Percentiles rank a stretch among this genome's conserved stretches.
Conservation (phyloP, 352 stramenopile genomes). For the Thalassiosira mediterranea region DNA sequence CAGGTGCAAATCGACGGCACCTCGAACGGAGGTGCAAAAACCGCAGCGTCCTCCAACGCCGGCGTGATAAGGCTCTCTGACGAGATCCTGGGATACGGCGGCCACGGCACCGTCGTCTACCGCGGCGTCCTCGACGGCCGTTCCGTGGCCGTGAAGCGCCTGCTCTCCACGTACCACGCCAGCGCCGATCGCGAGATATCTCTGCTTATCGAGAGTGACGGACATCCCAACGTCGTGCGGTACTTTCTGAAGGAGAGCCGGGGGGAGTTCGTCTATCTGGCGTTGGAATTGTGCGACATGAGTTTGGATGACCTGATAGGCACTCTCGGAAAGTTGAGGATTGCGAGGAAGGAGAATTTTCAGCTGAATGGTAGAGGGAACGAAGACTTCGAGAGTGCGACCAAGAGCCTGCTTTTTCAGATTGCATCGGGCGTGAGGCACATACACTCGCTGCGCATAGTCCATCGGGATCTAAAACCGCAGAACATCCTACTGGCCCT, state of each 20-base stretch:
- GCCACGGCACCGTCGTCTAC: slow-evolving; percentile 88
- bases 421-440: slow-evolving; percentile 86
- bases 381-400: slow-evolving; percentile 52
- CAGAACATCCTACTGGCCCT: slow-evolving; percentile 78
- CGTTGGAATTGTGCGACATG: slow-evolving; percentile 85
- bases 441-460: slow-evolving; percentile 86
- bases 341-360: slow-evolving; percentile 36
- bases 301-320: slow-evolving; percentile 80
- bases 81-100: slow-evolving; percentile 86
- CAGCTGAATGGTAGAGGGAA: slow-evolving; percentile 6
- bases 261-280: slow-evolving; percentile 89
- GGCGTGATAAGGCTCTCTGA: slow-evolving; percentile 76
- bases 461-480: slow-evolving; percentile 87
- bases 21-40: no score
- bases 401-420: slow-evolving; percentile 73
- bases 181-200: slow-evolving; percentile 87
- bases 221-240: slow-evolving; percentile 86
- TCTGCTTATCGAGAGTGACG: slow-evolving; percentile 88
- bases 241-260: slow-evolving; percentile 87
- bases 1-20: no score
- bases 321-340: slow-evolving; percentile 49
- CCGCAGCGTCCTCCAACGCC: no score
- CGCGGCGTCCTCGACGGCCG: slow-evolving; percentile 84
- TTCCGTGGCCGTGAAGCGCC: slow-evolving; percentile 87
- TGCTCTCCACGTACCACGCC: slow-evolving; percentile 86